Conservation (phyloP, 2,329 filamentous ascomycete genomes). For the Sporothrix brunneoviolacea region DNA sequence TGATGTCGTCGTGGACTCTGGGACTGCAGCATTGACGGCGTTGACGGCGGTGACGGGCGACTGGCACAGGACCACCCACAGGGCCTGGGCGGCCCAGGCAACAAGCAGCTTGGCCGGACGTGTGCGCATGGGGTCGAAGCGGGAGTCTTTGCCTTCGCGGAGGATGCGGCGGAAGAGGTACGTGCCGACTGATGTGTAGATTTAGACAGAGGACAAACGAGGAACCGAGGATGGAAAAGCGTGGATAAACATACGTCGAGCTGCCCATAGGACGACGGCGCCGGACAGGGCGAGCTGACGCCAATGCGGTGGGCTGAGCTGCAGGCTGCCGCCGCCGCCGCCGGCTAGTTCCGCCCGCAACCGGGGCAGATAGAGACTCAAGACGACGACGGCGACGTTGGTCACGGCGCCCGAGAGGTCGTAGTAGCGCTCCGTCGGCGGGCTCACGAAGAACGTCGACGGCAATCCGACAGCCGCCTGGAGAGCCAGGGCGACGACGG, state of each 20-base stretch:
- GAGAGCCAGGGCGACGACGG: constrained; percentile 56
- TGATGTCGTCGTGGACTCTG: too few species aligned
- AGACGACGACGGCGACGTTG: constrained; percentile 56
- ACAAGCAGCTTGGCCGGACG: constrained; percentile 29
- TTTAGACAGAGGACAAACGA: neutral
- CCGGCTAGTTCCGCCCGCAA: constrained; percentile 36
- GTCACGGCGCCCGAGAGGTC: constrained; percentile 61
- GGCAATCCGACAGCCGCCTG: constrained; percentile 57
- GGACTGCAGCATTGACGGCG: too few species aligned
- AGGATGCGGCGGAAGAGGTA: constrained; percentile 59
- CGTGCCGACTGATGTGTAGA: constrained; percentile 44
- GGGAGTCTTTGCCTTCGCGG: constrained; percentile 50
- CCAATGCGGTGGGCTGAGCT: constrained; percentile 50
- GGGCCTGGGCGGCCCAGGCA: constrained; percentile 49
- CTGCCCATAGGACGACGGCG: constrained; percentile 49
- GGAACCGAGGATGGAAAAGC: neutral
- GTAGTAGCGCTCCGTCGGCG: constrained; percentile 60
- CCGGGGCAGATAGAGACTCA: constrained; percentile 55
- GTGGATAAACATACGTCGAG: constrained; percentile 40
- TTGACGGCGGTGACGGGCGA: constrained; percentile 60
- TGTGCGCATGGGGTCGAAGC: constrained; percentile 36
- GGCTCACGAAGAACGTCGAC: constrained; percentile 39
- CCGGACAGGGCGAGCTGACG: constrained; percentile 39
- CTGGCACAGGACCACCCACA: constrained; percentile 62
- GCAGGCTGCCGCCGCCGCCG: too few species aligned